Evolutionary conservation across 441 rosid genomes (phyloP).

Genomic region (Erodium texanum): DNA sequence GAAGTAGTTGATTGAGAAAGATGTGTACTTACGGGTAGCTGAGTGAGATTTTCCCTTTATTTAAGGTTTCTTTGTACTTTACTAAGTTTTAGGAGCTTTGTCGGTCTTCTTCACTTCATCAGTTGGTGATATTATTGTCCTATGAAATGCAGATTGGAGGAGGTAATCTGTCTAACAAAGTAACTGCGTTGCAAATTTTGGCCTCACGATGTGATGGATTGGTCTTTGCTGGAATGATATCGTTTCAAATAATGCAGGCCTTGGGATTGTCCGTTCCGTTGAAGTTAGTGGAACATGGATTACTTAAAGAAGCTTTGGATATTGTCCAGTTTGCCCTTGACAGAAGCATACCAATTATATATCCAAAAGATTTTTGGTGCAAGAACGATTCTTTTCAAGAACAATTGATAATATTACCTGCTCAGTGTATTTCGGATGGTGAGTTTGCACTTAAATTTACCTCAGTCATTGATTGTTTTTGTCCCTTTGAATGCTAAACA

Average conservation of each 20-base stretch:
- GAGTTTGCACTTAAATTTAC: constrained; percentile 22
- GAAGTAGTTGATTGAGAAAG: too few species aligned
- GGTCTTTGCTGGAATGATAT: constrained; percentile 53
- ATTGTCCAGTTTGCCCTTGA: constrained; percentile 38
- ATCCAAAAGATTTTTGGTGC: constrained; percentile 62
- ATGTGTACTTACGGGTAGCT: too few species aligned
- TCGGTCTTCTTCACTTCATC: constrained; percentile 14
- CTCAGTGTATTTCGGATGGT: constrained; percentile 39
- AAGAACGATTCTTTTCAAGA: constrained; percentile 22
- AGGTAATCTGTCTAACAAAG: constrained; percentile 45
- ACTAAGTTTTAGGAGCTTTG: not conserved
- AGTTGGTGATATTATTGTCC: constrained; percentile 16
- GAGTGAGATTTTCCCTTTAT: too few species aligned
- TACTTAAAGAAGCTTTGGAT: constrained; percentile 37
- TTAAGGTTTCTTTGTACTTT: not conserved
- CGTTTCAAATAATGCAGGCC: constrained; percentile 59
- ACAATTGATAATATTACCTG: constrained; percentile 37
- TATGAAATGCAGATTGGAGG: constrained; percentile 58
- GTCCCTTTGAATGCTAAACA: not conserved
- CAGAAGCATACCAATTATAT: constrained; percentile 33
- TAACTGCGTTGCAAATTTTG: constrained; percentile 46
- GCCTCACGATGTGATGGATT: constrained; percentile 59
- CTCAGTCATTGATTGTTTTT: not conserved
- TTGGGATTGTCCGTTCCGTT: constrained; percentile 40
- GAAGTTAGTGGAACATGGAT: constrained; percentile 37